Evolutionary conservation across 1,284 basidiomycete genomes (phyloP), one percentile per base, ranked within the genome.

Genomic region (Irpex lacteus): DNA sequence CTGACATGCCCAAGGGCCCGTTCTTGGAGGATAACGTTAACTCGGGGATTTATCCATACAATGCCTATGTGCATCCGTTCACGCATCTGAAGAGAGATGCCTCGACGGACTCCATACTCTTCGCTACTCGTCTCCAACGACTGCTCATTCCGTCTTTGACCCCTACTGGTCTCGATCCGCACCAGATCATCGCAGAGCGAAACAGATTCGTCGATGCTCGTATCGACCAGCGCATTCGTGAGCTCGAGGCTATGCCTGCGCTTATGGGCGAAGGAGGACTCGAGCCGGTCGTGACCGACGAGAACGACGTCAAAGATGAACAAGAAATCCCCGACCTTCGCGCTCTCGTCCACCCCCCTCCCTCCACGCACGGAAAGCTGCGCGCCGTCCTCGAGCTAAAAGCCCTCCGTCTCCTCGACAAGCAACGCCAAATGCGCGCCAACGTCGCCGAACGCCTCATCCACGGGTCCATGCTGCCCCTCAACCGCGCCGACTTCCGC

Each of bases 351-450:
- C 83, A 84, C 67, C 85, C 87, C 5, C 82, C 81, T 49, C 74
- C 82, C n/a, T 83, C 80, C 26, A 81, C 85, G 0, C 88, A 91
- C 66, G 92, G 91, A 62, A 96, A 97, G 74, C 82, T 98, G 18
- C 89, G 91, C 61, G 95, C 95, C 0, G 80, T 97, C 62, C 98
- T 99, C 70, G 97, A 99, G 79, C 89, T 98, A 74, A 98, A 98
- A 75, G 87, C 89, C 7, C 85, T 99, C n/a, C 89, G 91, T 18
- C 85, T 99, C 19, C 83, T 98, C 32, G 91, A 96, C 64, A 96
- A 96, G 76, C 98, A 99, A 74, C 88, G 92, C 32, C 82, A 88
- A 34, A 82, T 98, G 71, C 89, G 96, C 4, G 92, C 95, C 37
- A 86, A 92, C 67, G 87, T 98, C 40, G 90, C 97, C 3, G 91